Percentiles rank a stretch among this genome's conserved stretches.
Conservation (phyloP, 306 rosid species). For the Elaeagnus macrophylla region DNA sequence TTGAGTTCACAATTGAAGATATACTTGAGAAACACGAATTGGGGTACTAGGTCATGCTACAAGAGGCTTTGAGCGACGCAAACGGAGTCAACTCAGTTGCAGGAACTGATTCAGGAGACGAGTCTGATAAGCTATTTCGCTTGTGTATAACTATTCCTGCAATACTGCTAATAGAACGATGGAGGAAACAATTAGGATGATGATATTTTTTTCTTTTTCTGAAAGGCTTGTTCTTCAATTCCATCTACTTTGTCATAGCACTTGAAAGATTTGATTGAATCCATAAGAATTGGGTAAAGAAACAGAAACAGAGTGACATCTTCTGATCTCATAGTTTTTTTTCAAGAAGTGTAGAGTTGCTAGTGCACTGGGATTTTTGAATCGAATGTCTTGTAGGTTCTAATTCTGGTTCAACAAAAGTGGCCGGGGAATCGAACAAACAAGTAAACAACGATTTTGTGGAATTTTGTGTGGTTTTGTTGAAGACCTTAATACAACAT, state of each 20-base stretch:
- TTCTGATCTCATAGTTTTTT: no score
- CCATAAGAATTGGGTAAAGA: no score
- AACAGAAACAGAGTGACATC: no score
- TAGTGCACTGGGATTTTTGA: no score
- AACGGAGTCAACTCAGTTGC: conserved; percentile 44
- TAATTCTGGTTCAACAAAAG: no score
- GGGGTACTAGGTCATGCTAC: conserved; percentile 66
- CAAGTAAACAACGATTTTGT: no score
- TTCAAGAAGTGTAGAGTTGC: no score
- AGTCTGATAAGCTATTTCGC: conserved; percentile 31
- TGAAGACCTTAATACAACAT: no score
- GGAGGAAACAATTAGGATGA: conserved; percentile 35
- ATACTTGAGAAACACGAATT: conserved; percentile 55
- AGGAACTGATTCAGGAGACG: conserved; percentile 24
- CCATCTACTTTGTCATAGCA: conserved; percentile 83
- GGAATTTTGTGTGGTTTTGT: no score
- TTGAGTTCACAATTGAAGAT: conserved; percentile 34
- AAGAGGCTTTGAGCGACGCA: conserved; percentile 53
- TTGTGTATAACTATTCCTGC: conserved; percentile 42
- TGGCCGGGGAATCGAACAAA: no score
- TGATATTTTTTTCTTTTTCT: conserved; percentile 42
- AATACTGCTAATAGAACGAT: conserved; percentile 31
- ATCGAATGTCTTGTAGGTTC: no score
- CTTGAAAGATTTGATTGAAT: conserved; percentile 63
- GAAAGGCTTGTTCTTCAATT: conserved; percentile 50